phyloP scores from a whole-genome alignment of 148 eudicot genomes.

The Silene uniflora region DNA sequence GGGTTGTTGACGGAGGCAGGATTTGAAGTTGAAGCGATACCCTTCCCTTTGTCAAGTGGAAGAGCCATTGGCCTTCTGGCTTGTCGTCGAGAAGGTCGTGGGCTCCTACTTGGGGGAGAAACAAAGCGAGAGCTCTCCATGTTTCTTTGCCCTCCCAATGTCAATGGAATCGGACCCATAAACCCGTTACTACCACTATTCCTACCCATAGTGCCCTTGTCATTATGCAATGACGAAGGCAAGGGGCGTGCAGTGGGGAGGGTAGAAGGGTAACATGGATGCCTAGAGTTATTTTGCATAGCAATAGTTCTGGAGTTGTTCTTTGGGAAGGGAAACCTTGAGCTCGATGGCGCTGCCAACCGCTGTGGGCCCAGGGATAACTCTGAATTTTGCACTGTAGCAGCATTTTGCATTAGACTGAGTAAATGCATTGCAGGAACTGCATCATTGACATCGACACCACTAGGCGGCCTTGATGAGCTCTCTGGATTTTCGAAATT shows the following conservation, averaged over 20 bases:
- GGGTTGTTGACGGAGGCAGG: conserved; percentile 2
- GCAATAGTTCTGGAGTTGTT: not conserved
- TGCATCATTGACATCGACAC: conserved; percentile 45
- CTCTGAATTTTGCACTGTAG: conserved; percentile 33
- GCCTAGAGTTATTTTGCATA: conserved; percentile 19
- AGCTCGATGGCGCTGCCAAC: conserved; percentile 22
- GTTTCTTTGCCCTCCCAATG: conserved; percentile 31
- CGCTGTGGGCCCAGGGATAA: conserved; percentile 23
- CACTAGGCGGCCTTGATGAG: conserved; percentile 26
- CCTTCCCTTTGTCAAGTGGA: conserved; percentile 21
- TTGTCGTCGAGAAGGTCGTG: conserved; percentile 16
- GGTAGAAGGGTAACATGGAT: conserved; percentile 26
- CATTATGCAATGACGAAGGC: conserved; percentile 23
- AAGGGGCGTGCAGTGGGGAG: conserved; percentile 17
- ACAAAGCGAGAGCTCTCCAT: conserved; percentile 20
- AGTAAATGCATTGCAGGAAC: conserved; percentile 81
- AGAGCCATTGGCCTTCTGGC: conserved; percentile 1
- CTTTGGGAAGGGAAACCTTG: conserved; percentile 27
- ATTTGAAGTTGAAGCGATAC: not conserved
- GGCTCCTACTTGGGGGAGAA: conserved; percentile 10
- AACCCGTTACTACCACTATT: conserved; percentile 18
- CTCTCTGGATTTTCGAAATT: conserved; percentile 24
- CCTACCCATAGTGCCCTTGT: not conserved
- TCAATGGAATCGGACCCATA: conserved; percentile 31
- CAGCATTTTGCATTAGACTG: conserved; percentile 46